phyloP scores from a whole-genome alignment of 768 basidiomycete genomes.

The Mycena galericulata region DNA sequence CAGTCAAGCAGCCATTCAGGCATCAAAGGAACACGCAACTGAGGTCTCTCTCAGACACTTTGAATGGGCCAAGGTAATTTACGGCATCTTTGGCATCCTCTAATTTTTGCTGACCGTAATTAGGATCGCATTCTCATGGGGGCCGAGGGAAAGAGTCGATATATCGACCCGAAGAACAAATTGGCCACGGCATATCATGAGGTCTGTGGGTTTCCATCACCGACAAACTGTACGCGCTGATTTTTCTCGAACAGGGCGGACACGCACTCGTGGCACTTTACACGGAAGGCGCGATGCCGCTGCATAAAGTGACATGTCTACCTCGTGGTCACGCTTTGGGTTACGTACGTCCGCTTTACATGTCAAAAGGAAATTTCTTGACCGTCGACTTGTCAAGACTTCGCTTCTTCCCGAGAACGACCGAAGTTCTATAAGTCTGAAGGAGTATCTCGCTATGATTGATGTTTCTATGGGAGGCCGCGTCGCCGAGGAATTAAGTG shows the following conservation, averaged over 20 bases:
- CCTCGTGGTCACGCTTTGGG: constrained; percentile 96
- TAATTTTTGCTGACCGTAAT: constrained; percentile 15
- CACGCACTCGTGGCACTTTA: constrained; percentile 96
- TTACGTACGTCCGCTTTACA: constrained; percentile 63
- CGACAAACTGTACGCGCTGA: constrained; percentile 10
- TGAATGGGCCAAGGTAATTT: constrained; percentile 93
- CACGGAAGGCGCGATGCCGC: constrained; percentile 94
- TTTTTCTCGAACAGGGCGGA: constrained; percentile 68
- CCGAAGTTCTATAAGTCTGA: constrained; percentile 74
- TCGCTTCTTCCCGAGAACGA: constrained; percentile 84
- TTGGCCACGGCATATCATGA: constrained; percentile 97
- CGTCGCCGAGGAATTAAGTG: constrained; percentile 92
- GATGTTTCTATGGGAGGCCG: constrained; percentile 96
- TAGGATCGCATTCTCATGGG: constrained; percentile 97
- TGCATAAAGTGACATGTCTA: constrained; percentile 98
- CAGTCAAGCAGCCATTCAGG: constrained; percentile 94
- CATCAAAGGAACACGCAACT: constrained; percentile 83
- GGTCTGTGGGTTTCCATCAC: constrained; percentile 51
- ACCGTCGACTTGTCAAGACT: constrained; percentile 56
- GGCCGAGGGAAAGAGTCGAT: constrained; percentile 91
- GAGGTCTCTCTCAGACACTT: constrained; percentile 86
- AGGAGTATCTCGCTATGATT: constrained; percentile 83
- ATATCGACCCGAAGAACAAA: constrained; percentile 89
- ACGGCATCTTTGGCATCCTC: neutral
- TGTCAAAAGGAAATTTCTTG: constrained; percentile 27